Conservation (phyloP, 495 filamentous ascomycete genomes). For the Amphirosellinia nigrospora region DNA sequence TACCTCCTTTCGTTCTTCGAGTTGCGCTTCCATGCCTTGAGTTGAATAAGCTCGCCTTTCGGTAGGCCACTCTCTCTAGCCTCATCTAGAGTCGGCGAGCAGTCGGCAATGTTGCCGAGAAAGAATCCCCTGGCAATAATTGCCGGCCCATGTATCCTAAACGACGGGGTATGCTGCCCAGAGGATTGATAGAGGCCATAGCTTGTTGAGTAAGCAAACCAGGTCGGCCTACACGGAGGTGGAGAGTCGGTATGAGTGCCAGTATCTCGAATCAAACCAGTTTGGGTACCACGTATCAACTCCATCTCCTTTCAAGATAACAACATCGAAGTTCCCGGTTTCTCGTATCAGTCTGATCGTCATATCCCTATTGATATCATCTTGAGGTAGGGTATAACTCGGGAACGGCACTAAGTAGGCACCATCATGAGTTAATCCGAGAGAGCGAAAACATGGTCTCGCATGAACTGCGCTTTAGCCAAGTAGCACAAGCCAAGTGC, state of each 20-base stretch:
- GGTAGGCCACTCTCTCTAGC: conserved; percentile 7
- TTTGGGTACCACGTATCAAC: conserved; percentile 20
- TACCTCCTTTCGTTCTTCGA: not conserved
- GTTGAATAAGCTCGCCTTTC: not conserved
- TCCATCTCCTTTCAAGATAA: conserved; percentile 5
- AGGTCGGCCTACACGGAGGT: not conserved
- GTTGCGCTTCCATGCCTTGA: conserved; percentile 13
- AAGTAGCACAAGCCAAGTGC: conserved; percentile 16
- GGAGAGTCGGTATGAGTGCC: conserved; percentile 11
- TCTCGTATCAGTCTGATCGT: conserved; percentile 19
- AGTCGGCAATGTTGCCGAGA: conserved; percentile 13
- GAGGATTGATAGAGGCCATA: conserved; percentile 18
- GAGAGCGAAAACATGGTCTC: conserved; percentile 18
- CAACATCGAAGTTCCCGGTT: conserved; percentile 17
- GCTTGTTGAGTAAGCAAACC: conserved; percentile 15
- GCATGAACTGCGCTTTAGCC: conserved; percentile 12
- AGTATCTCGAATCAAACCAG: conserved; percentile 19
- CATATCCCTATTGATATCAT: conserved; percentile 21
- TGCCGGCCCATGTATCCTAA: not conserved
- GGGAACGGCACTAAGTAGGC: conserved; percentile 20
- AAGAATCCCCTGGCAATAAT: conserved; percentile 14
- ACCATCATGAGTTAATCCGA: conserved; percentile 22
- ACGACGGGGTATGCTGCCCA: conserved; percentile 6
- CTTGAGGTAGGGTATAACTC: conserved; percentile 11
- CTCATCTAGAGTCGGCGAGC: conserved; percentile 23